Base-by-base conservation (phyloP, 2,329 filamentous ascomycete species). In the Scleromitrula shiraiana region DNA sequence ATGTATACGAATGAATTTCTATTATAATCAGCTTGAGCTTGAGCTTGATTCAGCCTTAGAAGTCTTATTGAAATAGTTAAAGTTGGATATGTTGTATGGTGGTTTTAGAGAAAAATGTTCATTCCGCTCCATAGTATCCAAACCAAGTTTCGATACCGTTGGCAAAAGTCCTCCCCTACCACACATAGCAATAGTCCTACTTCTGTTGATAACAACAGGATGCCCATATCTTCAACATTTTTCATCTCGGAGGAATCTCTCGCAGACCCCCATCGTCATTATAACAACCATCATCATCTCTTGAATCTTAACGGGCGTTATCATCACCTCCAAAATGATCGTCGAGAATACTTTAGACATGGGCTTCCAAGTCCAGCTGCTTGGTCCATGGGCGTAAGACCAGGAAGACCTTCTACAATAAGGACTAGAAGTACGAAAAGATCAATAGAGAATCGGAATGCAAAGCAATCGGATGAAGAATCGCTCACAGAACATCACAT, bases 381-480 rank as follows among this genome's bases (percentile, higher is more conserved):
- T n/a, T n/a, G n/a, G n/a, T n/a, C 4, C 29, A 30, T 5, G 29
- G 29, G 10, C 29, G 29, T 9, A 30, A n/a, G n/a, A n/a, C n/a
- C n/a, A n/a, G n/a, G n/a, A n/a, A n/a, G n/a, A n/a, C n/a, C n/a
- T n/a, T n/a, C n/a, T n/a, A n/a, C n/a, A n/a, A n/a, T n/a, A n/a
- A n/a, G n/a, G 29, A 5, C 29, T 14, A 30, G 8, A 30, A 12
- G 9, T 3, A 14, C 10, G 10, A 38, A 38, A 14, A 14, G 35
- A 22, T 10, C 19, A 22, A 19, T 19, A 20, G 19, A n/a, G 35
- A 7, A 38, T 38, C 1, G 19, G 20, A 10, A 29, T 3, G n/a
- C 45, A 48, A 19, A 14, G 20, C 23, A n/a, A n/a, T 45, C 42
- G 14, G 45, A 48, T 14, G 45, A 48, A 23, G 45, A 42, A 7